Conservation (phyloP, 441 rosid genomes). For the Adansonia rubrostipa region DNA sequence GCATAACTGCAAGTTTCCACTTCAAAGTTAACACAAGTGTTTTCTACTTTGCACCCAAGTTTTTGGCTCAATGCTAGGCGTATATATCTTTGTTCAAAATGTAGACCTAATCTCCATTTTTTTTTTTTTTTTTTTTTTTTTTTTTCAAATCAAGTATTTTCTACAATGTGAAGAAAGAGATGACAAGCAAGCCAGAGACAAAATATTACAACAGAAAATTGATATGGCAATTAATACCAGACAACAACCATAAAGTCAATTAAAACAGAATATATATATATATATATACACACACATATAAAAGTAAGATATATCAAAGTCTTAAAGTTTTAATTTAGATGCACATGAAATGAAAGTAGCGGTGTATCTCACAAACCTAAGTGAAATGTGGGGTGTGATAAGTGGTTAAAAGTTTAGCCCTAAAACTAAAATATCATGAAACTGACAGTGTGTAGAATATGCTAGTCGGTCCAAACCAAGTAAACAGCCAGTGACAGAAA, state of each 20-base stretch:
- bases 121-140: no score
- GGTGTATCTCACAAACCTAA: background rate
- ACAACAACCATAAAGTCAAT: background rate
- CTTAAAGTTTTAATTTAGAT: background rate
- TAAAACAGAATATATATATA: background rate
- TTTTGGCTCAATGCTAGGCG: no score
- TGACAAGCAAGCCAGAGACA: background rate
- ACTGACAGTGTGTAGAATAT: background rate
- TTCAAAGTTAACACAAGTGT: no score
- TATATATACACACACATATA: no score
- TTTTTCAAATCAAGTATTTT: background rate
- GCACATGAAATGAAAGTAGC: background rate
- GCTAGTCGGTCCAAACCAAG: background rate
- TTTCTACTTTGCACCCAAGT: no score
- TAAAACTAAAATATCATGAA: background rate
- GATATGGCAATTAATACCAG: background rate
- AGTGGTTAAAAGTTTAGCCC: background rate
- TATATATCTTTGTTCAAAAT: no score
- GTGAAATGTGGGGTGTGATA: background rate
- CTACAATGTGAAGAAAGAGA: background rate
- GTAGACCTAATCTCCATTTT: no score
- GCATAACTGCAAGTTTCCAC: no score
- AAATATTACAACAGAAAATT: background rate
- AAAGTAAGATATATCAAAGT: background rate
- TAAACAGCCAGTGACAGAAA: background rate